Evolutionary conservation across 1,284 basidiomycete species (phyloP), one percentile per base, ranked within the genome.

Genomic region (Malassezia pachydermatis): DNA sequence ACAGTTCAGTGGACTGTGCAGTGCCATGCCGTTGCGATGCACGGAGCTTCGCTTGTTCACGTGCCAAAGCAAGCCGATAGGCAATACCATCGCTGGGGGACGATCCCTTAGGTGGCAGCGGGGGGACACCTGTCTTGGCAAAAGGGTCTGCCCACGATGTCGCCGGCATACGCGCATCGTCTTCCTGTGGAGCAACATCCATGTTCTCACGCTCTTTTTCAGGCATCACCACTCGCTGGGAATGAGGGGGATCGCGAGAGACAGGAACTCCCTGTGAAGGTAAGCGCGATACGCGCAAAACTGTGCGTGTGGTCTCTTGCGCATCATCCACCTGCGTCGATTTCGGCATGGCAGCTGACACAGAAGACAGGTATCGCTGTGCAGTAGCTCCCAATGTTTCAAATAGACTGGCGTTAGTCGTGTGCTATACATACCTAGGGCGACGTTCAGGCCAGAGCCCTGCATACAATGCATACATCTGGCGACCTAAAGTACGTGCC

Each of bases 361-460:
- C 44, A 3, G 44, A 22, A 4, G 45, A 29, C 1, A 52, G 36
- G 37, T 52, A 52, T 16, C 50, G 50, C 35, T 25, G 44, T 0
- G 50, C 39, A 3, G 39, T 52, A 8, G 45, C 19, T 4, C 44
- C 36, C 2, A 52, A 27, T 6, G 45, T 40, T 11, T 24, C n/a
- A 5, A n/a, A 32, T 20, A 47, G 41, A 24, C 44, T 45, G 35
- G 9, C 25, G 35, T 17, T 28, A 11, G 22, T 34, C 17, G 9
- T 78, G 30, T 22, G 19, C 5, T 20, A n/a, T 4, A 70, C 74
- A 70, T 55, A 75, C 68, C 60, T 60, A 27, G 75, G 73, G 1
- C 76, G 72, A 13, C 75, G 55, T 33, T 76, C 75, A 2, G 76
- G 75, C 73, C 73, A 77, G 6, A 65, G 40, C 0, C 63, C 61